These are phyloP conservation scores for Gnetum montanum DNA, from an alignment of 75 land plant genomes.

Conservation along the genomic window DNA sequence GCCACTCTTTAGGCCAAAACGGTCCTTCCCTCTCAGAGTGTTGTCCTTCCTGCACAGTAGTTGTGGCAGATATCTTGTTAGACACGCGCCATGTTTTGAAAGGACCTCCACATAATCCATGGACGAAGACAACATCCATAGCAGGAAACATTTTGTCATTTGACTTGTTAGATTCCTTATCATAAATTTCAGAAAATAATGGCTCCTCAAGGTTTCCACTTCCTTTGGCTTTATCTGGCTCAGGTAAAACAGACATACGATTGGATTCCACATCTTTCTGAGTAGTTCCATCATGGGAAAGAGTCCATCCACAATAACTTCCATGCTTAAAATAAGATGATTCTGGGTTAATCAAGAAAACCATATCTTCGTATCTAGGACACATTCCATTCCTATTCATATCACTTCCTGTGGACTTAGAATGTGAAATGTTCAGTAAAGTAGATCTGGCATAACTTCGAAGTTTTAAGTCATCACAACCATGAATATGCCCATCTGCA, in stretches of 20 bases:
- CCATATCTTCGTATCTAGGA: conserved; percentile 68
- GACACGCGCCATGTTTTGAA: conserved; percentile 92
- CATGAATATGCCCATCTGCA: conserved; percentile 58
- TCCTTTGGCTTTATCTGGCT: not conserved
- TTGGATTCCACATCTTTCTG: not conserved
- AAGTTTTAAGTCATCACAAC: conserved; percentile 68
- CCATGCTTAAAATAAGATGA: conserved; percentile 50
- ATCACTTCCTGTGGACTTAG: not conserved
- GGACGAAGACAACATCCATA: conserved; percentile 89
- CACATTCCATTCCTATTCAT: conserved; percentile 15
- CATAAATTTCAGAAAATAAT: conserved; percentile 1
- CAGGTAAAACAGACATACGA: not conserved
- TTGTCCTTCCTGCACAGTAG: conserved; percentile 75
- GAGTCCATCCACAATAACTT: not conserved
- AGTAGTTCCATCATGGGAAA: not conserved
- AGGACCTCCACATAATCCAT: conserved; percentile 97
- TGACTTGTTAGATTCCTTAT: not conserved
- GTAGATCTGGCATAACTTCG: conserved; percentile 84
- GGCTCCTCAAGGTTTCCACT: conserved; percentile 3
- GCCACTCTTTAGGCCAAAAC: conserved; percentile 98
- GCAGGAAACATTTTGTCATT: conserved; percentile 13
- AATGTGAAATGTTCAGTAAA: conserved; percentile 40
- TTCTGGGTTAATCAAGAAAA: conserved; percentile 79
- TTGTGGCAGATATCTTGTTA: conserved; percentile 74
- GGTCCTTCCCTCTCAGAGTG: conserved; percentile 92